Evolutionary conservation across 2,329 filamentous ascomycete genomes (phyloP).

Genomic region (Colletotrichum sp.): DNA sequence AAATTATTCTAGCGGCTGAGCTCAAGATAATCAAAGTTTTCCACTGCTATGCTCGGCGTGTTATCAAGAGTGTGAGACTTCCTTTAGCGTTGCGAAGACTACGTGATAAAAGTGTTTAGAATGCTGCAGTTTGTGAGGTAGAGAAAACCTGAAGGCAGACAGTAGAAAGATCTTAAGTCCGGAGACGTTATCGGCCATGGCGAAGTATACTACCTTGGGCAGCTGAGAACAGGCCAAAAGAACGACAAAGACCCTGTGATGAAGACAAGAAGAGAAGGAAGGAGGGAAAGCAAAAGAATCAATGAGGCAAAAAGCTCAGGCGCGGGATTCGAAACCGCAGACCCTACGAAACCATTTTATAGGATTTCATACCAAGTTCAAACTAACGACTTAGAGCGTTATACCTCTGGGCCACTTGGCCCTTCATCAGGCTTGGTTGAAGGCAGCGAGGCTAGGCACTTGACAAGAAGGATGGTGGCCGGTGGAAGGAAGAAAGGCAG

Average conservation of each 20-base stretch:
- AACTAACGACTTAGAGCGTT: not conserved
- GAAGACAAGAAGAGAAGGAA: too few species aligned
- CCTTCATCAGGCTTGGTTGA: not conserved
- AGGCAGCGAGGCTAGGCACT: rapidly evolving
- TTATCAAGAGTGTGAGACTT: too few species aligned
- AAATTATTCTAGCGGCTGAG: rapidly evolving
- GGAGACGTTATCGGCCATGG: too few species aligned
- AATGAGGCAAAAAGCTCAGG: not conserved
- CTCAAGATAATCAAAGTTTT: not conserved
- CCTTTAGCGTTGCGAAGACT: not conserved
- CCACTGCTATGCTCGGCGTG: rapidly evolving
- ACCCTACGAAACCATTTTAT: not conserved
- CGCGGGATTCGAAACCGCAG: not conserved
- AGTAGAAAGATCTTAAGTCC: too few species aligned
- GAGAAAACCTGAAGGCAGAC: too few species aligned
- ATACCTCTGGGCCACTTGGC: not conserved
- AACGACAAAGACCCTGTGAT: too few species aligned
- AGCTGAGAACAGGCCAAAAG: too few species aligned
- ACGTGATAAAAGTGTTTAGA: not conserved
- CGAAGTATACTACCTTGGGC: too few species aligned
- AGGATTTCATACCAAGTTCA: not conserved
- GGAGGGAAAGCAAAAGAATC: not conserved
- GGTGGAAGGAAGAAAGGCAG: not conserved
- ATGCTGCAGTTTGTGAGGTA: too few species aligned
- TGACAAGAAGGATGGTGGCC: not conserved